phyloP scores from a whole-genome alignment of 768 basidiomycete species.

The Boletus subparvulus region DNA sequence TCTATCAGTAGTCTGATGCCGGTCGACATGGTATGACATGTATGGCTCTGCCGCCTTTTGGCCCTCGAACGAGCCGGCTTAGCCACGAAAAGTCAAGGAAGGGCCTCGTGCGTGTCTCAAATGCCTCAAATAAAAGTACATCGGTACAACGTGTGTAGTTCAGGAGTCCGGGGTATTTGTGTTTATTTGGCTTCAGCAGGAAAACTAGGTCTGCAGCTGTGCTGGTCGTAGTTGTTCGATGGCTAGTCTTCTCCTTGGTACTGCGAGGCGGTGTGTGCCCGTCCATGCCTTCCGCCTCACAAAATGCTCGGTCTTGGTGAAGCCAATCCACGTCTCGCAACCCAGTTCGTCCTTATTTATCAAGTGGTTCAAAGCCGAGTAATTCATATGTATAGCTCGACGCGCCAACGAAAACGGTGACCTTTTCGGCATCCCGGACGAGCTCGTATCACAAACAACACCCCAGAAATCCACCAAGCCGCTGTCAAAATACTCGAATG shows the following conservation, averaged over 20 bases:
- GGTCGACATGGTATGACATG: background rate
- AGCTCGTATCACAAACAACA: background rate
- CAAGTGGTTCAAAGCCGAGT: background rate
- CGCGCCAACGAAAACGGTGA: conserved; percentile 7
- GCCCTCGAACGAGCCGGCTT: too few species aligned
- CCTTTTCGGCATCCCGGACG: conserved; percentile 11
- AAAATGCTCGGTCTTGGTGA: conserved; percentile 5
- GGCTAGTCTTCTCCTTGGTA: conserved; percentile 13
- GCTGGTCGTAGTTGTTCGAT: conserved; percentile 4
- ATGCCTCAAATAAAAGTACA: too few species aligned
- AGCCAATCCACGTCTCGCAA: conserved; percentile 21
- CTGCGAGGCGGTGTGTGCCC: conserved; percentile 12
- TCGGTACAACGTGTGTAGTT: too few species aligned
- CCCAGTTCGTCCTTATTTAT: conserved; percentile 20
- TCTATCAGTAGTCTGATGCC: background rate
- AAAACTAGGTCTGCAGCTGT: background rate
- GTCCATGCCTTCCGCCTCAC: background rate
- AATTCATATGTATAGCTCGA: conserved; percentile 16
- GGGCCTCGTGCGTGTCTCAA: too few species aligned
- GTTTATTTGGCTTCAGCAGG: conserved; percentile 3
- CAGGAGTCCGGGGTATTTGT: conserved; percentile 4
- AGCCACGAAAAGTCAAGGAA: too few species aligned
- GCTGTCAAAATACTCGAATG: background rate
- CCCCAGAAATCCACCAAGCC: background rate
- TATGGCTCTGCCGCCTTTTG: background rate